phyloP scores from a whole-genome alignment of 306 rosid species.

The Canavalia gladiata region DNA sequence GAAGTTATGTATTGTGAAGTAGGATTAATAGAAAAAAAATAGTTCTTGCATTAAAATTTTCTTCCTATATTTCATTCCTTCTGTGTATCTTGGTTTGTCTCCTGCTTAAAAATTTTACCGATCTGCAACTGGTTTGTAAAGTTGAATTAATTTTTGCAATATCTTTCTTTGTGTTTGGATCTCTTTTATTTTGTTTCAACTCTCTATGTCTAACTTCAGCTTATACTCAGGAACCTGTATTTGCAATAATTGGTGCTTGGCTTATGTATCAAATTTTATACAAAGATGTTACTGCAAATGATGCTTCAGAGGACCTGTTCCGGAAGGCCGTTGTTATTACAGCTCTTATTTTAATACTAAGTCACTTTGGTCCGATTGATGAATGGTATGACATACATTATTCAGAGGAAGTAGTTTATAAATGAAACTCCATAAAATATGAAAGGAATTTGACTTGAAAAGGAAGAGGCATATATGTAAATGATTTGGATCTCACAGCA shows the following conservation, averaged over 20 bases:
- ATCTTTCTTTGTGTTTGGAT: background rate
- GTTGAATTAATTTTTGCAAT: background rate
- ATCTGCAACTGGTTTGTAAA: slow-evolving; percentile 5
- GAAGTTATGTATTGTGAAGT: background rate
- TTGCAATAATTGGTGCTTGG: slow-evolving; percentile 97
- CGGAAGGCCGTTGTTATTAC: slow-evolving; percentile 77
- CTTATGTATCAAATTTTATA: slow-evolving; percentile 76
- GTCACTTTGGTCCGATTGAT: slow-evolving; percentile 83
- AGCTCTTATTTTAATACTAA: slow-evolving; percentile 63
- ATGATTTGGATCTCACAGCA: slow-evolving; percentile 5
- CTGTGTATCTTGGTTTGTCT: background rate
- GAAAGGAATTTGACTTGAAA: slow-evolving; percentile 21
- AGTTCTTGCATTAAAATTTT: background rate
- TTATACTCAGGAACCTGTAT: slow-evolving; percentile 79
- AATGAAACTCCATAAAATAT: background rate
- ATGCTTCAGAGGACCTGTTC: slow-evolving; percentile 68
- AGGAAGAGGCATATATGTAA: slow-evolving; percentile 15
- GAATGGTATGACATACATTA: slow-evolving; percentile 67
- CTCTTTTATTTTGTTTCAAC: background rate
- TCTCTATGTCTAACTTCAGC: slow-evolving; percentile 24
- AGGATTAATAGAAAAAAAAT: too few species aligned
- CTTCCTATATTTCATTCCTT: background rate
- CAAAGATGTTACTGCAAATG: slow-evolving; percentile 64
- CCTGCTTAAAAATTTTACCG: background rate
- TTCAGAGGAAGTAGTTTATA: background rate